These are phyloP conservation scores for Rhodotorula babjevae DNA, from an alignment of 768 basidiomycete species.

Conservation along the genomic window DNA sequence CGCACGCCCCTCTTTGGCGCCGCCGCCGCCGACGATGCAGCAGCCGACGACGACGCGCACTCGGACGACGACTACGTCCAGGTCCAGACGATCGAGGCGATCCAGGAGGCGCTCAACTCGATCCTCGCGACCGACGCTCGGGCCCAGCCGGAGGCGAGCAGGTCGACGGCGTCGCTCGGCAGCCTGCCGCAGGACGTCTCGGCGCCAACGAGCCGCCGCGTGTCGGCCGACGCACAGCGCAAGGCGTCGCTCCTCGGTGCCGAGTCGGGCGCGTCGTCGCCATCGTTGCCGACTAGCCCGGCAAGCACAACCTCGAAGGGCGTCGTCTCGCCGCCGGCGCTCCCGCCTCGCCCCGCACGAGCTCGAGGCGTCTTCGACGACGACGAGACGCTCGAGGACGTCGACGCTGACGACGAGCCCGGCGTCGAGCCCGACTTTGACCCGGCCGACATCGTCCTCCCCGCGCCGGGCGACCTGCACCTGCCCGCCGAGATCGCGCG, in stretches of 20 bases:
- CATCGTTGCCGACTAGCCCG: conserved; percentile 19
- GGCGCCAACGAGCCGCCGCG: background rate
- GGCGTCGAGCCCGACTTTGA: conserved; percentile 49
- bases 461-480: conserved; percentile 83
- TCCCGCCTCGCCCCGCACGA: conserved; percentile 7
- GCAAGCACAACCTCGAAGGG: conserved; percentile 32
- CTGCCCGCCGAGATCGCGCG: conserved; percentile 79
- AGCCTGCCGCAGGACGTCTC: background rate
- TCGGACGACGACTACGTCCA: conserved; percentile 58
- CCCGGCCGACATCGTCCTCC: conserved; percentile 59
- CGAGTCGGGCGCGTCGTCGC: background rate
- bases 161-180: background rate
- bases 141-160: background rate
- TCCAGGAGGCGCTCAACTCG: conserved; percentile 89
- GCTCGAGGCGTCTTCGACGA: conserved; percentile 47
- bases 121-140: conserved; percentile 80
- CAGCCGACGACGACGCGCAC: background rate
- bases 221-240: background rate
- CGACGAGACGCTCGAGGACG: conserved; percentile 49
- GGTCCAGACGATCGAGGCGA: conserved; percentile 85
- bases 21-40: background rate
- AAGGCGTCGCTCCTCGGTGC: background rate
- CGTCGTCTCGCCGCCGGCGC: background rate
- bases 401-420: conserved; percentile 44
- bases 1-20: conserved; percentile 49